Conservation (phyloP, 192 early-diverging fungal species). For the Coemansia sp. region DNA sequence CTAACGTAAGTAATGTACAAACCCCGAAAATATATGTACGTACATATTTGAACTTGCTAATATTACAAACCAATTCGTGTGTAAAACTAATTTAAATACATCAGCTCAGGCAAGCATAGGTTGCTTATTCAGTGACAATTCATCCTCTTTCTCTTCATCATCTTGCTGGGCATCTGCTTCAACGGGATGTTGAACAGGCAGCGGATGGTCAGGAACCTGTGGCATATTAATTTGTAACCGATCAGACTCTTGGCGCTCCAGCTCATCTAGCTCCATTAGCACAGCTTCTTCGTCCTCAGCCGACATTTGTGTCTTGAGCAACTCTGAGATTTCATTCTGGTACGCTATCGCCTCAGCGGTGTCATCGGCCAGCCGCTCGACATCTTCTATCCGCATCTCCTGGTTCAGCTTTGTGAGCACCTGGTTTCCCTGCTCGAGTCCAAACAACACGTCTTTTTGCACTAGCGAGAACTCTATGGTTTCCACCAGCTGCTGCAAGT, state of each 20-base stretch:
- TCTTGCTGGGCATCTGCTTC: conserved; percentile 1
- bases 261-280: conserved; percentile 71
- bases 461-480: conserved; percentile 91
- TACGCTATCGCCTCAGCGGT: conserved; percentile 94
- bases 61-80: too few species aligned
- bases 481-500: conserved; percentile 80
- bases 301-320: conserved; percentile 71
- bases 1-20: too few species aligned
- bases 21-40: too few species aligned
- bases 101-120: conserved; percentile 27
- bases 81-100: not conserved
- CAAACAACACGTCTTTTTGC: conserved; percentile 84
- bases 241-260: conserved; percentile 51
- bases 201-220: conserved; percentile 19
- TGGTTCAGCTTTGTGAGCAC: conserved; percentile 74
- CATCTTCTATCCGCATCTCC: conserved; percentile 84
- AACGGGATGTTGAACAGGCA: conserved; percentile 12
- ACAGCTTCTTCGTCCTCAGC: conserved; percentile 86
- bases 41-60: too few species aligned
- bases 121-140: conserved; percentile 16
- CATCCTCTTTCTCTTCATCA: conserved; percentile 21
- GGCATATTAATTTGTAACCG: conserved; percentile 26
- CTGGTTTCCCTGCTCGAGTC: conserved; percentile 79
- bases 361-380: conserved; percentile 93
- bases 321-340: conserved; percentile 75